Evolutionary conservation across 2,329 filamentous ascomycete genomes (phyloP).

Genomic region (Byssochlamys sp.): DNA sequence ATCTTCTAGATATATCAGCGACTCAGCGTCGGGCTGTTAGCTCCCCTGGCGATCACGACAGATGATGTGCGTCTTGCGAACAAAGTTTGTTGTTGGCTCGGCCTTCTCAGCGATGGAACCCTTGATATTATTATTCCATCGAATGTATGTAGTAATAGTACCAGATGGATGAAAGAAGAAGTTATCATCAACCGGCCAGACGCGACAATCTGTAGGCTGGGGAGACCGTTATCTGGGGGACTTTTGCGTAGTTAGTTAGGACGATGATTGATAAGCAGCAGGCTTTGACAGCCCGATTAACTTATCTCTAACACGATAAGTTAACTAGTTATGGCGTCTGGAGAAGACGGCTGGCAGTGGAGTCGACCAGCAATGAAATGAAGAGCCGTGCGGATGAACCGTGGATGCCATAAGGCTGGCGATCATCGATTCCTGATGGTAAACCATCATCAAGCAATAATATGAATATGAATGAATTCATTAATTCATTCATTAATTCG

Average conservation of each 20-base stretch:
- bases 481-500: too few species aligned
- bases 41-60: neutral
- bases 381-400: neutral
- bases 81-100: neutral
- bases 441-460: too few species aligned
- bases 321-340: neutral
- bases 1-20: neutral
- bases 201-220: neutral
- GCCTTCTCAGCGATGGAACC: neutral
- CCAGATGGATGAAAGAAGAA: neutral
- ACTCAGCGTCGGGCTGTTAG: neutral
- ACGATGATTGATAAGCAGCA: neutral
- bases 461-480: too few species aligned
- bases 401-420: neutral
- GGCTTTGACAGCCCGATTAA: neutral
- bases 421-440: neutral
- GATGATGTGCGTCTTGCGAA: neutral
- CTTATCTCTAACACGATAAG: neutral
- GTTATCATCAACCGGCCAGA: neutral
- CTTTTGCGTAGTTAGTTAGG: neutral
- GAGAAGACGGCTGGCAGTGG: neutral
- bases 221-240: neutral
- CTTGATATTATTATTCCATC: neutral
- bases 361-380: neutral
- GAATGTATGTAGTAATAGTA: neutral